Evolutionary conservation across 2,329 filamentous ascomycete genomes (phyloP), one percentile per base, ranked within the genome.

Genomic region (Aspergillus sp.): DNA sequence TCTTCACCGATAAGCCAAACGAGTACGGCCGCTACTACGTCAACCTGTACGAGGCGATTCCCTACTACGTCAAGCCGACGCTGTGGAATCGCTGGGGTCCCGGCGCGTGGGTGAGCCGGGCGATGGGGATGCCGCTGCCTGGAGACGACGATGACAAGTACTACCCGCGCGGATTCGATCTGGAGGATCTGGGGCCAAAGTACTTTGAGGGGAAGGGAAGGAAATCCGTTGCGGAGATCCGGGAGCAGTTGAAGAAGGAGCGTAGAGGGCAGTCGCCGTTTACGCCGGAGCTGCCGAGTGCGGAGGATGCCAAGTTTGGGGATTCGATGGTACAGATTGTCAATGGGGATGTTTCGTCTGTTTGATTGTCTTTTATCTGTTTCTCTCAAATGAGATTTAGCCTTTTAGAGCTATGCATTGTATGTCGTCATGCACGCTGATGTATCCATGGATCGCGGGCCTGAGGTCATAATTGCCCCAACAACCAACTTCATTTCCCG

Each of bases 61-160:
- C 89, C 1, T 90, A 84, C 77, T 91, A 91, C 73, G 80, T 85
- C 23, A 79, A 83, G 62, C 81, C 82, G 28, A 89, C 84, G 0
- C 71, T 84, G 28, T 86, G 82, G 85, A 86, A 82, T 68, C 84
- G 85, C 60, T 91, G 85, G 86, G 85, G 85, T 5, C 87, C 82
- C 0, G 71, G 74, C 60, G 87, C 82, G n/a, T 57, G 57, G 49
- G 22, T 54, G 11, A 38, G 28, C 25, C 34, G 55, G 55, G 55
- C 55, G 7, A 64, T 80, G 8, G 82, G 83, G 2, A 72, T 77
- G 38, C 76, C 80, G 5, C 64, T 83, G 13, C 83, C 84, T 0
- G 82, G 81, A 3, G 78, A 83, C 52, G 73, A 79, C n/a, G 78
- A 76, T 0, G 76, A 80, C 28, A 81, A 76, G 56, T 84, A 80